A percentile compares a stretch with the other conserved stretches of the same genome.
phyloP scores from a whole-genome alignment of 1,284 basidiomycete genomes.

The Tetrapyrgos nigripes region DNA sequence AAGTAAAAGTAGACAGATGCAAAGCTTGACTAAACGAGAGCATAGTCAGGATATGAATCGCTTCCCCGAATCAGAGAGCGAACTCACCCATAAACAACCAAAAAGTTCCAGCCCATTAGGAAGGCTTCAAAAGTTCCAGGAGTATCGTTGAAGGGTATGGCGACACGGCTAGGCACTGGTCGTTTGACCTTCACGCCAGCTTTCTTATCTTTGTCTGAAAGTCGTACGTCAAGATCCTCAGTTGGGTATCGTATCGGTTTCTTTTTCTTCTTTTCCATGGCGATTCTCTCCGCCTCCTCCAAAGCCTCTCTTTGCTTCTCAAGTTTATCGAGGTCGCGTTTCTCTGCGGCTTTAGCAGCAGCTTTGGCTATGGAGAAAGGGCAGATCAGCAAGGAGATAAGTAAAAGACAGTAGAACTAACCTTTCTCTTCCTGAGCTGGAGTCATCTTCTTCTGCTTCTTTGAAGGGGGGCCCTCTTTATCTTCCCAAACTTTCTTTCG shows the following conservation, averaged over 20 bases:
- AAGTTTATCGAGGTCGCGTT: conserved; percentile 72
- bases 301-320: conserved; percentile 70
- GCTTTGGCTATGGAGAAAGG: conserved; percentile 36
- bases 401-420: conserved; percentile 31
- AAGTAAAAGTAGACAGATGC: conserved; percentile 87
- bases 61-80: neutral
- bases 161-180: conserved; percentile 68
- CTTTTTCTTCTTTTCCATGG: conserved; percentile 85
- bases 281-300: conserved; percentile 73
- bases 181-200: conserved; percentile 72
- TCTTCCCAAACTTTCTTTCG: conserved; percentile 89
- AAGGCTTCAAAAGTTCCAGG: conserved; percentile 83
- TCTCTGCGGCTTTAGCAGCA: conserved; percentile 52
- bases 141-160: conserved; percentile 79
- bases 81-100: conserved; percentile 89
- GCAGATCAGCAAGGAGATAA: conserved; percentile 20
- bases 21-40: conserved; percentile 73
- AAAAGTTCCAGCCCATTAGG: conserved; percentile 91
- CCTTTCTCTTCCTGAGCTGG: conserved; percentile 77
- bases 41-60: conserved; percentile 2
- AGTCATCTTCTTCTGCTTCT: conserved; percentile 82
- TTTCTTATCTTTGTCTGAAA: conserved; percentile 81
- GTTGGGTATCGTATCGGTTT: conserved; percentile 88
- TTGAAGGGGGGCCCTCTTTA: conserved; percentile 76
- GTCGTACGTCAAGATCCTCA: conserved; percentile 82